Conservation (phyloP, 2,329 filamentous ascomycete species). For the Pyrenochaeta sp. region DNA sequence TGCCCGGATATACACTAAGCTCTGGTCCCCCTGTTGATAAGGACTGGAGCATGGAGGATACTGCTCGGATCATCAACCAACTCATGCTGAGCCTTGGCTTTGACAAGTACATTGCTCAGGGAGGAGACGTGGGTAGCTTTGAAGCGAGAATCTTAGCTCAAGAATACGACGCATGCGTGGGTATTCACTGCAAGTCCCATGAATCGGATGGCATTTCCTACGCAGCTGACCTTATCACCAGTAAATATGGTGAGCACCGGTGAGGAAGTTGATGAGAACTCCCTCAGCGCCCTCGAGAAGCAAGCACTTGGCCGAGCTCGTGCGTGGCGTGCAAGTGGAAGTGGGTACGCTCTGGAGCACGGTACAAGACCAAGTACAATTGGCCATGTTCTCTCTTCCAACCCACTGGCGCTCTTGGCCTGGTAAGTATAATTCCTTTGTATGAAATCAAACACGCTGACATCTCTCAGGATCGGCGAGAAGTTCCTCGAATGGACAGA, state of each 20-base stretch:
- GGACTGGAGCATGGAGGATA: slow-evolving; percentile 54
- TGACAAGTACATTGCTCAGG: slow-evolving; percentile 63
- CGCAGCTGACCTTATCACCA: slow-evolving; percentile 4
- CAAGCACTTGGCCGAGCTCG: slow-evolving; percentile 14
- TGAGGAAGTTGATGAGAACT: slow-evolving; percentile 22
- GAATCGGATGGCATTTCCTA: too few relatives aligned
- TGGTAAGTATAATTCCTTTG: slow-evolving; percentile 50
- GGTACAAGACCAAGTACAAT: slow-evolving; percentile 65
- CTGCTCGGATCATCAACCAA: slow-evolving; percentile 58
- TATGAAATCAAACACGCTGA: slow-evolving; percentile 4
- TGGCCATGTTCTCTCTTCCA: slow-evolving; percentile 63
- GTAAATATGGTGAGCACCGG: slow-evolving; percentile 35
- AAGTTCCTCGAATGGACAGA: slow-evolving; percentile 67
- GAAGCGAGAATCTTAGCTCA: slow-evolving; percentile 53
- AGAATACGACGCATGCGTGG: slow-evolving; percentile 59
- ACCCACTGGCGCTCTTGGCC: slow-evolving; percentile 64
- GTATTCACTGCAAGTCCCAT: slow-evolving; percentile 34
- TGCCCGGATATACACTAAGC: slow-evolving; percentile 65
- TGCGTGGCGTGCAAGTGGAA: slow-evolving; percentile 53
- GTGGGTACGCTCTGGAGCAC: slow-evolving; percentile 63
- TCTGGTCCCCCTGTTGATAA: slow-evolving; percentile 56
- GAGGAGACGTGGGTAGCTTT: slow-evolving; percentile 65
- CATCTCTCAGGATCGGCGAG: slow-evolving; percentile 58
- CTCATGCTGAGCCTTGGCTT: slow-evolving; percentile 66
- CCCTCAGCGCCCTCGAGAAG: slow-evolving; percentile 28